These are phyloP conservation scores for Dactylella cylindrospora DNA, from an alignment of 2,329 filamentous ascomycete species.

Conservation along the genomic window DNA sequence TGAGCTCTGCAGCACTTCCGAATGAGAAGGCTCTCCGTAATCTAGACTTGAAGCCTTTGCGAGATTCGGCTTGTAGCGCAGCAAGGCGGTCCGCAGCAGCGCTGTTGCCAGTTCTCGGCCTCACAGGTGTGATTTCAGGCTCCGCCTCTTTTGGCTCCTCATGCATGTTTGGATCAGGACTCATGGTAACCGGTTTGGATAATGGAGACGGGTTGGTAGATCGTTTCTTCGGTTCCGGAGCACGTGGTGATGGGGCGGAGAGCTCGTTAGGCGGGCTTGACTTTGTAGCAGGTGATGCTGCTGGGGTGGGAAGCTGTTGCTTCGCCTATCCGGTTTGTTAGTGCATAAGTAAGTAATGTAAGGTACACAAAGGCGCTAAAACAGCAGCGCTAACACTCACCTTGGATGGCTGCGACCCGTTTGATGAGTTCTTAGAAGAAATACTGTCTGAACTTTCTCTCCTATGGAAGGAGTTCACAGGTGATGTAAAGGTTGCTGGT, in stretches of 20 bases:
- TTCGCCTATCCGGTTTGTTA: constrained; percentile 12
- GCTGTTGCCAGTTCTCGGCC: constrained; percentile 54
- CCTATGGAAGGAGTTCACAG: constrained; percentile 28
- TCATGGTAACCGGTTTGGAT: constrained; percentile 69
- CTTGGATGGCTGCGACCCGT: constrained; percentile 33
- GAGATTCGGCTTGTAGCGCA: constrained; percentile 64
- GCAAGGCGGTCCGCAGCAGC: constrained; percentile 81
- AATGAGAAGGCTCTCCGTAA: constrained; percentile 93
- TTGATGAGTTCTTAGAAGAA: constrained; percentile 38
- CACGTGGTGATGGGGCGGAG: constrained; percentile 47
- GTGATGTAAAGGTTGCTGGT: constrained; percentile 34
- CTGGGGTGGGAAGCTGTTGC: constrained; percentile 13
- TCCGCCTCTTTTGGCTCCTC: constrained; percentile 34
- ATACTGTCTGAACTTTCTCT: constrained; percentile 36
- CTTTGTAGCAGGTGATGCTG: constrained; percentile 55
- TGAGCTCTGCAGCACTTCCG: constrained; percentile 87
- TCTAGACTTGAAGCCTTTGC: constrained; percentile 56
- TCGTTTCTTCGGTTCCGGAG: constrained; percentile 67
- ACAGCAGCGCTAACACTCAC: constrained; percentile 2
- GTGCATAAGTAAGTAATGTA: background rate
- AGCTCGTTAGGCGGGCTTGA: constrained; percentile 21
- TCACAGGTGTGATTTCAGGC: constrained; percentile 29
- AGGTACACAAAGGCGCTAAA: too few relatives aligned
- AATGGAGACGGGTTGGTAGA: constrained; percentile 69
- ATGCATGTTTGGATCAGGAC: constrained; percentile 53